Evolutionary conservation across 2,329 filamentous ascomycete genomes (phyloP), one percentile per base, ranked within the genome.

Genomic region (Calonectria henricotiae): DNA sequence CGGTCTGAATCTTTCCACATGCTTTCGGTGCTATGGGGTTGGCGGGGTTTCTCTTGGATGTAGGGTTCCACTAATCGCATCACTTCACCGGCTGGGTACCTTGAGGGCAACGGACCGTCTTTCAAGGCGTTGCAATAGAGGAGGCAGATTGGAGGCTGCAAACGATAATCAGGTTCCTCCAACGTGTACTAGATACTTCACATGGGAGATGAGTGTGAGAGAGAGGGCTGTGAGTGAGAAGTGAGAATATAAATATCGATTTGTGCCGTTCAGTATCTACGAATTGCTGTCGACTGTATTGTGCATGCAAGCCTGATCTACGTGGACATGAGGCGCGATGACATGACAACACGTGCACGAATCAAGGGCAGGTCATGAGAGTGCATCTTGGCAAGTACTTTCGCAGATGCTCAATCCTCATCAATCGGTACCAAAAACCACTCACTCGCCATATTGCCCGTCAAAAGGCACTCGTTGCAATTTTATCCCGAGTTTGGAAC

Each of bases 151-250:
- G 49, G 63, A 27, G 68, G 69, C 37, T 65, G 65, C 64, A 63
- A 68, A 62, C 67, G 67, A 51, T 71, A 67, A 71, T 71, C 37
- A 58, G 68, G 62, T 61, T 62, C 66, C 69, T 64, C 69, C 63
- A 67, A 62, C 64, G 72, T 79, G 77, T 79, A 79, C 68, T 74
- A 77, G 75, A 77, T 79, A 73, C 63, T 71, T 55, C 68, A 44
- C 54, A 60, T 51, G 49, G 41, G 70, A 64, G 68, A 47, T 27
- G 66, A 39, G 60, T 41, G 46, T 4, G 20, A n/a, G 62, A 20
- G 9, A 23, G 37, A 9, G 20, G 35, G 30, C 23, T 43, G 62
- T 43, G 44, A 60, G 30, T 66, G 60, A 65, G 51, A 71, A 72
- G 64, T 74, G 32, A 66, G 63, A 62, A 67, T 37, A 73, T 72